These are phyloP conservation scores for Fabrea salina DNA, from an alignment of 169 alveolate genomes.

Conservation along the genomic window DNA sequence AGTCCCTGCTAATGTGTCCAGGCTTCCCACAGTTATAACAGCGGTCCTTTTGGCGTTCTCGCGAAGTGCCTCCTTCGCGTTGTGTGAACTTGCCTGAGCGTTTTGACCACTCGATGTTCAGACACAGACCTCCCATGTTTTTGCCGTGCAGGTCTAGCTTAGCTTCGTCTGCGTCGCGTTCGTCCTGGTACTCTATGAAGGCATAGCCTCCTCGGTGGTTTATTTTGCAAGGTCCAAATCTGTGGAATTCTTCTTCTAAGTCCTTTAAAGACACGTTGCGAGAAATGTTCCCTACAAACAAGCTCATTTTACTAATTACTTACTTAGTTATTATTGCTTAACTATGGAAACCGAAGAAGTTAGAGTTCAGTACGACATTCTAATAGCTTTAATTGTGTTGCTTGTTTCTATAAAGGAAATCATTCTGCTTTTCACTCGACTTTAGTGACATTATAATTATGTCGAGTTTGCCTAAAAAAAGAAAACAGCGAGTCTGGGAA, in stretches of 20 bases:
- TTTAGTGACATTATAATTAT: too few species aligned
- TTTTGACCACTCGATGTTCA: constrained; percentile 40
- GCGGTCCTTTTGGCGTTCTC: background rate
- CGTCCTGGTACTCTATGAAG: constrained; percentile 45
- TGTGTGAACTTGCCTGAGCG: background rate
- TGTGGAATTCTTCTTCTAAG: constrained; percentile 42
- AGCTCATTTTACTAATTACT: constrained; percentile 43
- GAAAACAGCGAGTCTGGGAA: background rate
- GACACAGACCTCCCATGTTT: constrained; percentile 46
- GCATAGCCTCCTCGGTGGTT: constrained; percentile 52
- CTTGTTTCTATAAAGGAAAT: too few species aligned
- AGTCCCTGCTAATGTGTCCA: constrained; percentile 42
- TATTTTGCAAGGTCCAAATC: constrained; percentile 43
- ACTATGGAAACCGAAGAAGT: too few species aligned
- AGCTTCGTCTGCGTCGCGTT: constrained; percentile 53
- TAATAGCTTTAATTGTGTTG: too few species aligned
- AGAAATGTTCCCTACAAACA: constrained; percentile 50
- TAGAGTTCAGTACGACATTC: too few species aligned
- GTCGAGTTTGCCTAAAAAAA: background rate
- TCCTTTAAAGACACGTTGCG: constrained; percentile 46
- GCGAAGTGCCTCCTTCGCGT: background rate
- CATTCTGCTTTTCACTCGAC: too few species aligned
- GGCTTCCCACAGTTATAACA: constrained; percentile 49
- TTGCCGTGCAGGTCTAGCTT: constrained; percentile 38
- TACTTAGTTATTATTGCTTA: too few species aligned